These are phyloP conservation scores for Talaromyces ruber DNA, from an alignment of 495 filamentous ascomycete genomes.

Conservation along the genomic window DNA sequence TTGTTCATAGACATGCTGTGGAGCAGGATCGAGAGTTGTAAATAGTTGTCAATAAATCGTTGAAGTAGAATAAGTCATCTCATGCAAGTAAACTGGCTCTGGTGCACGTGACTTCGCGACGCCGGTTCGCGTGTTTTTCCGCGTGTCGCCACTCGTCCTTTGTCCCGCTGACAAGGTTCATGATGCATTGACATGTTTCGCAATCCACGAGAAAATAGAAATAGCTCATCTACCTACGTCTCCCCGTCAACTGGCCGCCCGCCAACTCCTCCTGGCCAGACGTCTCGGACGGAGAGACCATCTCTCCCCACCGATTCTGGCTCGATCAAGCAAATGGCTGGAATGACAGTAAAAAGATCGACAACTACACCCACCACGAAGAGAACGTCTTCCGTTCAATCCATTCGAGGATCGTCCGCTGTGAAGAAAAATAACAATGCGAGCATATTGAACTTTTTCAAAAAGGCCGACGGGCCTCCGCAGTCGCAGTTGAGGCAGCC, in stretches of 20 bases:
- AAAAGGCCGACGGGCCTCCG: conserved; percentile 51
- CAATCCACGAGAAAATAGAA: not conserved
- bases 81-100: not conserved
- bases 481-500: conserved; percentile 25
- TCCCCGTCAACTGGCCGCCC: not conserved
- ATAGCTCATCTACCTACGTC: not conserved
- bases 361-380: conserved; percentile 4
- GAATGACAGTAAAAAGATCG: not conserved
- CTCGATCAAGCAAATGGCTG: conserved; percentile 1
- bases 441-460: conserved; percentile 77
- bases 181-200: conserved; percentile 1
- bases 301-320: not conserved
- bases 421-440: conserved; percentile 21
- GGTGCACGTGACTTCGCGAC: not conserved
- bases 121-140: not conserved
- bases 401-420: conserved; percentile 3
- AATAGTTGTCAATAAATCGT: not conserved
- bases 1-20: conserved; percentile 17
- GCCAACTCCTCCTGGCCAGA: not conserved
- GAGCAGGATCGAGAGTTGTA: not conserved
- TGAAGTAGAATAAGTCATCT: not conserved
- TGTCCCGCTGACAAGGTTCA: too few relatives aligned
- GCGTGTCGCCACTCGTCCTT: not conserved
- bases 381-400: conserved; percentile 11
- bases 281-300: not conserved